Conservation (phyloP, 2,329 filamentous ascomycete species). For the Penicillium rolfsii region DNA sequence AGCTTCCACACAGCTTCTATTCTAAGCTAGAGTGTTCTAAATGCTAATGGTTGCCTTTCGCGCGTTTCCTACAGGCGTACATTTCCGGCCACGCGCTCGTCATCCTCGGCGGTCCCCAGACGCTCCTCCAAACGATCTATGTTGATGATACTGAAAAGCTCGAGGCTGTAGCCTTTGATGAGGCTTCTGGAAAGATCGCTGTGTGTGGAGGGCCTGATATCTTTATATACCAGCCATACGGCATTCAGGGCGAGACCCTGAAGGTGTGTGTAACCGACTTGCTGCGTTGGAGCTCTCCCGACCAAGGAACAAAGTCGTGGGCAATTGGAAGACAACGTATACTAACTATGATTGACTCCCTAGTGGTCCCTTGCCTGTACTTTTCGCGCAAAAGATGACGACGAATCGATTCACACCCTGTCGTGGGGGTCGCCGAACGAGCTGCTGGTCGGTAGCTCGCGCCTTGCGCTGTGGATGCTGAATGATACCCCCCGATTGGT, state of each 20-base stretch:
- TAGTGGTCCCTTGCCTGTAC: constrained; percentile 63
- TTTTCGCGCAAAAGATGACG: constrained; percentile 50
- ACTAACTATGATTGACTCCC: constrained; percentile 24
- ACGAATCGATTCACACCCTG: constrained; percentile 58
- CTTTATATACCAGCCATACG: constrained; percentile 78
- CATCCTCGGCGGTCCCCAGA: constrained; percentile 73
- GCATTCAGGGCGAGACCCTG: constrained; percentile 68
- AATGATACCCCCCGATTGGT: constrained; percentile 53
- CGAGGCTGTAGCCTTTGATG: constrained; percentile 78
- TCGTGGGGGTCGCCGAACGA: constrained; percentile 91
- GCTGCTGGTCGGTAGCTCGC: constrained; percentile 73
- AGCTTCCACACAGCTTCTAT: neutral
- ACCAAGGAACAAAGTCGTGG: neutral
- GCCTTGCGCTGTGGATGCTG: constrained; percentile 70
- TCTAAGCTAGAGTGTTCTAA: neutral
- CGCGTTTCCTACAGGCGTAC: constrained; percentile 65
- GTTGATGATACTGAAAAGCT: constrained; percentile 72
- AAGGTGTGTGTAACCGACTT: constrained; percentile 64
- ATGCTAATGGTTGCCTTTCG: constrained; percentile 20
- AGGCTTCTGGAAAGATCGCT: constrained; percentile 81
- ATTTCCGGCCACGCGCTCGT: constrained; percentile 87
- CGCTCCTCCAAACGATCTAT: constrained; percentile 87
- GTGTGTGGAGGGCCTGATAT: constrained; percentile 68
- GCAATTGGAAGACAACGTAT: neutral
- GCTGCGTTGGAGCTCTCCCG: constrained; percentile 18